A percentile compares a stretch with the other conserved stretches of the same genome.
These are phyloP conservation scores for Phragmites australis DNA, from an alignment of 176 grass and related monocot genomes.

Conservation along the genomic window DNA sequence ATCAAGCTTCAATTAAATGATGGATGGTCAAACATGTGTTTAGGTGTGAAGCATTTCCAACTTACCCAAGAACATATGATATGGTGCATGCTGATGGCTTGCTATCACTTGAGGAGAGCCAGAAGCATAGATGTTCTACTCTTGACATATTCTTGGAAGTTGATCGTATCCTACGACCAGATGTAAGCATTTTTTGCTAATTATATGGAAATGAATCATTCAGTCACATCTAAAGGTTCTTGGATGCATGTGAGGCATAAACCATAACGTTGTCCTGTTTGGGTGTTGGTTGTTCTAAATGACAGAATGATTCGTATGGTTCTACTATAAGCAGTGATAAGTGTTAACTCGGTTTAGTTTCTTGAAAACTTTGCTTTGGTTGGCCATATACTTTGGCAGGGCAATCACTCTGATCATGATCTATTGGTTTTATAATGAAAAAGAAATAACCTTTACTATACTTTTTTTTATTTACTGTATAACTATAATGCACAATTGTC, in stretches of 20 bases:
- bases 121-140: constrained; percentile 71
- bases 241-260: constrained; percentile 15
- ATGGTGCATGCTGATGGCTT: constrained; percentile 96
- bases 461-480: not conserved
- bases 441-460: not conserved
- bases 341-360: not conserved
- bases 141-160: constrained; percentile 95
- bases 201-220: constrained; percentile 8
- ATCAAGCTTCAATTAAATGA: constrained; percentile 18
- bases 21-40: constrained; percentile 25
- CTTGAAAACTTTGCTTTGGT: not conserved
- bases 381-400: constrained; percentile 8
- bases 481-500: not conserved
- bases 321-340: not conserved
- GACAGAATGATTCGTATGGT: constrained; percentile 1
- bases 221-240: not conserved
- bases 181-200: constrained; percentile 55
- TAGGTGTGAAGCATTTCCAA: constrained; percentile 99
- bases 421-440: not conserved
- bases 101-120: constrained; percentile 66
- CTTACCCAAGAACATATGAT: constrained; percentile 99
- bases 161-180: constrained; percentile 93
- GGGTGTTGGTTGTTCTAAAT: constrained; percentile 24
- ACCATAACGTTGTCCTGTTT: not conserved
- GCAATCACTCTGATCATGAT: not conserved